These are phyloP conservation scores for Kurtzmaniella quercitrusa DNA, from an alignment of 1,139 yeast genomes.

Conservation along the genomic window DNA sequence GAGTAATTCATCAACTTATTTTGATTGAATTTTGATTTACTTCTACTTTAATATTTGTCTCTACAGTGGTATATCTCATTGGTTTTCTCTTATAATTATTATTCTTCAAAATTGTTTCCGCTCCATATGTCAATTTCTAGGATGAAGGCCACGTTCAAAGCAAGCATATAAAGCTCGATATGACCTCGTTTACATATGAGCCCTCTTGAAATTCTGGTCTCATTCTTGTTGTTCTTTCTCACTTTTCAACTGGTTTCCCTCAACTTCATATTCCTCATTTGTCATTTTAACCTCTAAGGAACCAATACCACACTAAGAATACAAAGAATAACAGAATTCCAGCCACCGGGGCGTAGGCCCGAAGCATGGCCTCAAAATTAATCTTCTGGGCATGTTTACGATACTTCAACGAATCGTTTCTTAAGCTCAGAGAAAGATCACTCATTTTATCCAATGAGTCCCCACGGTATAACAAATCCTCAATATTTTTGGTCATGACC, in stretches of 20 bases:
- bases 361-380: conserved; percentile 80
- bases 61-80: too few relatives aligned
- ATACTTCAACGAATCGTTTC: conserved; percentile 83
- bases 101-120: too few relatives aligned
- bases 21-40: too few relatives aligned
- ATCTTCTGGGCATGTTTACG: conserved; percentile 87
- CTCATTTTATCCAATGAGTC: conserved; percentile 91
- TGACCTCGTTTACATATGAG: too few relatives aligned
- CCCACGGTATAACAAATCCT: conserved; percentile 90
- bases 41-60: too few relatives aligned
- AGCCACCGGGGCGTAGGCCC: conserved; percentile 85
- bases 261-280: neutral
- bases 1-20: too few relatives aligned
- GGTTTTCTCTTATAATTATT: too few relatives aligned
- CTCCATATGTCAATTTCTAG: too few relatives aligned
- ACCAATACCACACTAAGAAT: conserved; percentile 80
- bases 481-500: conserved; percentile 94
- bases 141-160: too few relatives aligned
- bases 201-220: too few relatives aligned
- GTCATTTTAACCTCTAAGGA: conserved; percentile 29
- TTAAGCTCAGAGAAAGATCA: conserved; percentile 76
- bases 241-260: neutral
- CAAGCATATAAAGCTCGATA: too few relatives aligned
- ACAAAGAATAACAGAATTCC: conserved; percentile 70
- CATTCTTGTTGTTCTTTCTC: too few relatives aligned